A percentile compares a stretch with the other conserved stretches of the same genome.
phyloP scores from a whole-genome alignment of 2,329 filamentous ascomycete genomes.

The Penicillium sp. region DNA sequence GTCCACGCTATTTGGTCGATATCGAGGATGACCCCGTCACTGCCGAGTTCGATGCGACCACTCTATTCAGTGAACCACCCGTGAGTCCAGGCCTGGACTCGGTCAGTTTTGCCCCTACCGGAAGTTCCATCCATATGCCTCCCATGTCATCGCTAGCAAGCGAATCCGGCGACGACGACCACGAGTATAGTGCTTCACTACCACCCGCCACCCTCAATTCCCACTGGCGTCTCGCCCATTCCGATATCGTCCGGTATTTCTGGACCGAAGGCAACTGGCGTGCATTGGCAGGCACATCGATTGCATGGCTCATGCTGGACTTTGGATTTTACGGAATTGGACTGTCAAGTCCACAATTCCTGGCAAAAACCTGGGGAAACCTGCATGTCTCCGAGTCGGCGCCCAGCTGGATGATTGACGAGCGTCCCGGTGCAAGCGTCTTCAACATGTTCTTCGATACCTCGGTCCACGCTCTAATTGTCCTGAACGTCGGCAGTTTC shows the following conservation, averaged over 20 bases:
- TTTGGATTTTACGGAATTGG: conserved; percentile 55
- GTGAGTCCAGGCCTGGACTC: conserved; percentile 16
- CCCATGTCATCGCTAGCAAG: conserved; percentile 25
- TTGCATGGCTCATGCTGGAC: conserved; percentile 52
- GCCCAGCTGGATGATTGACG: conserved; percentile 36
- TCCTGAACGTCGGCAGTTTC: conserved; percentile 41
- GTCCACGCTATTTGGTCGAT: conserved; percentile 59
- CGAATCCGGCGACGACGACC: conserved; percentile 21
- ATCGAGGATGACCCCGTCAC: conserved; percentile 57
- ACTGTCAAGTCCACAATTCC: conserved; percentile 41
- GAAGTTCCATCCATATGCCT: conserved; percentile 19
- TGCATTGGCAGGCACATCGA: conserved; percentile 42
- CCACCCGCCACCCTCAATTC: conserved; percentile 39
- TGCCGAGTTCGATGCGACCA: conserved; percentile 55
- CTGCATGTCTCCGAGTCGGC: conserved; percentile 26
- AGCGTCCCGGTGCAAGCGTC: conserved; percentile 38
- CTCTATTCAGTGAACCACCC: conserved; percentile 47
- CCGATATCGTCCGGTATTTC: conserved; percentile 40
- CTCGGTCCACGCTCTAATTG: conserved; percentile 37
- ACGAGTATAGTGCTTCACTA: conserved; percentile 17
- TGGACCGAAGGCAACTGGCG: conserved; percentile 42
- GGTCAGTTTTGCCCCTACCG: conserved; percentile 24
- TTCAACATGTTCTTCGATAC: conserved; percentile 38
- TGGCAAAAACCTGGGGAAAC: conserved; percentile 39
- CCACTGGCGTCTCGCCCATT: conserved; percentile 36